Percentiles rank a stretch among this genome's conserved stretches.
phyloP scores from a whole-genome alignment of 495 filamentous ascomycete genomes.

The Penicillium arizonense region DNA sequence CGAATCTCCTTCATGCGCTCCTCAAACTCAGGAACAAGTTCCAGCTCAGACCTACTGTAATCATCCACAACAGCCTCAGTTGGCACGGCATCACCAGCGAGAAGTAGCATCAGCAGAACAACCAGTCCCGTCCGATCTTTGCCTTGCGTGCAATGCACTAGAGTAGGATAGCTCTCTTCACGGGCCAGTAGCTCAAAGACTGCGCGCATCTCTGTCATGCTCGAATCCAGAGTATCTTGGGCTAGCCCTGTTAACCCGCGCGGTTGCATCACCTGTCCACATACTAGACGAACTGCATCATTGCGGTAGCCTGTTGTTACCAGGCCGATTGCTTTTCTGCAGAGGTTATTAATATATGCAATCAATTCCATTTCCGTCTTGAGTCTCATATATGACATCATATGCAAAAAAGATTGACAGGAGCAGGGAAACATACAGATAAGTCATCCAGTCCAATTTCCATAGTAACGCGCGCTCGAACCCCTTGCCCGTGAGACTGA shows the following conservation, averaged over 20 bases:
- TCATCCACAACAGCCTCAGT: slow-evolving; percentile 59
- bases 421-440: slow-evolving; percentile 42
- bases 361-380: too few relatives aligned
- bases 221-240: slow-evolving; percentile 62
- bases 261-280: slow-evolving; percentile 64
- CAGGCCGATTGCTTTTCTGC: slow-evolving; percentile 57
- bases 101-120: slow-evolving; percentile 60
- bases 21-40: slow-evolving; percentile 59
- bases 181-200: slow-evolving; percentile 51
- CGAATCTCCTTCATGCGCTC: slow-evolving; percentile 65
- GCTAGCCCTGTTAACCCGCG: slow-evolving; percentile 66
- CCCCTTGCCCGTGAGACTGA: slow-evolving; percentile 70
- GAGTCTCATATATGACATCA: too few relatives aligned
- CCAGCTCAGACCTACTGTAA: slow-evolving; percentile 62
- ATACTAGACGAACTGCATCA: slow-evolving; percentile 65
- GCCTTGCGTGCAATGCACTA: slow-evolving; percentile 84
- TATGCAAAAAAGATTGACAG: background rate
- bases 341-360: background rate
- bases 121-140: slow-evolving; percentile 83
- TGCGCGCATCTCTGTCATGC: slow-evolving; percentile 58
- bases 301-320: slow-evolving; percentile 64
- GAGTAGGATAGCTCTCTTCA: slow-evolving; percentile 51
- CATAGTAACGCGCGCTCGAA: slow-evolving; percentile 68
- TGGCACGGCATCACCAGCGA: slow-evolving; percentile 54
- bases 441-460: slow-evolving; percentile 65